These are phyloP conservation scores for Cyclotella choctawhatcheeana DNA, from an alignment of 108 stramenopile genomes.

Conservation along the genomic window DNA sequence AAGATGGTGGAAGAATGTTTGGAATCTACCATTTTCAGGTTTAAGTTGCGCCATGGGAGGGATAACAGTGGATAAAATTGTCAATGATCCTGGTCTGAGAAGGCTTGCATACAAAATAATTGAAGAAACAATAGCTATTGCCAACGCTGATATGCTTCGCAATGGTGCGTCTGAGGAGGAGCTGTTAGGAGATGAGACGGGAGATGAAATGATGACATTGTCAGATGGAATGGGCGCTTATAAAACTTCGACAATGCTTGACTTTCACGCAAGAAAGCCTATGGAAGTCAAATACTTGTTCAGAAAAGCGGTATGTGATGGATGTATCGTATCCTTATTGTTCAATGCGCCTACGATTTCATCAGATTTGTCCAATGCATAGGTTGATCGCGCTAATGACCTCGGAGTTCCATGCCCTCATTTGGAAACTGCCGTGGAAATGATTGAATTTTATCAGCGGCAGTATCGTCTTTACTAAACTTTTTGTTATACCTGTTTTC, in stretches of 20 bases:
- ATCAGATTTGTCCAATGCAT: not conserved
- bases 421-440: constrained; percentile 70
- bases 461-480: constrained; percentile 3
- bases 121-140: constrained; percentile 81
- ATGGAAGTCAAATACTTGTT: constrained; percentile 90
- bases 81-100: constrained; percentile 72
- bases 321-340: not conserved
- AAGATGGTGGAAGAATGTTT: constrained; percentile 85
- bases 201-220: constrained; percentile 69
- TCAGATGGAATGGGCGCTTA: constrained; percentile 81
- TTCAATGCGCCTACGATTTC: not conserved
- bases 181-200: constrained; percentile 39
- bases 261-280: constrained; percentile 67
- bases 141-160: constrained; percentile 72
- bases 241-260: constrained; percentile 84
- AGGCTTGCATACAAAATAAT: constrained; percentile 71
- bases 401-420: constrained; percentile 69
- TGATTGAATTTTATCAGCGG: constrained; percentile 15
- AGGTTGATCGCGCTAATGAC: constrained; percentile 58
- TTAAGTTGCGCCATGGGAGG: constrained; percentile 90
- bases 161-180: constrained; percentile 43
- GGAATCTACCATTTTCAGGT: constrained; percentile 91
- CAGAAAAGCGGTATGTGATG: constrained; percentile 56
- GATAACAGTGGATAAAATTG: constrained; percentile 83
- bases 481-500: too few relatives aligned